Evolutionary conservation across 2,329 filamentous ascomycete genomes (phyloP).

Genomic region (Escovopsis weberi): DNA sequence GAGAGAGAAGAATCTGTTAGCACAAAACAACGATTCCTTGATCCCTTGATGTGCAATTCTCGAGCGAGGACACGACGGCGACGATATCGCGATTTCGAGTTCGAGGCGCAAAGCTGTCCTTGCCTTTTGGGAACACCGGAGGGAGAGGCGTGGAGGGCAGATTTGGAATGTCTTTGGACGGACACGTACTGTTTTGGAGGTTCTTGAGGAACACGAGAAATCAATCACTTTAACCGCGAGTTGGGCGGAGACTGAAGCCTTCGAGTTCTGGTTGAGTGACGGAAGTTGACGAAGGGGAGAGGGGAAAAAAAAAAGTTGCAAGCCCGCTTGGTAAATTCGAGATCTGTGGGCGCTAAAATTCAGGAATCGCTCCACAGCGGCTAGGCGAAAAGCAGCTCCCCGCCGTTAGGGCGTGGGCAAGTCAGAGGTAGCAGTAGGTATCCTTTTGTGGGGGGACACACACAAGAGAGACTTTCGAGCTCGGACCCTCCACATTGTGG

Average conservation of each 20-base stretch:
- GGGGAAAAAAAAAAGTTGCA: slow-evolving; percentile 5
- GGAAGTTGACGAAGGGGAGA: slow-evolving; percentile 4
- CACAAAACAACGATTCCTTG: neutral
- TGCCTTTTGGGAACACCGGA: too few relatives aligned
- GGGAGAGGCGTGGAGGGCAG: neutral
- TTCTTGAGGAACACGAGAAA: slow-evolving; percentile 60
- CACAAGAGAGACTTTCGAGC: neutral
- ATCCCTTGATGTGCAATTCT: neutral
- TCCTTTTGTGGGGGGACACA: too few relatives aligned
- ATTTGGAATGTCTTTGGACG: too few relatives aligned
- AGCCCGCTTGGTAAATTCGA: slow-evolving; percentile 13
- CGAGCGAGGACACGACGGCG: neutral
- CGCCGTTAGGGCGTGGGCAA: slow-evolving; percentile 10
- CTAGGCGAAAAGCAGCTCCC: slow-evolving; percentile 11
- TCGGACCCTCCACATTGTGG: too few relatives aligned
- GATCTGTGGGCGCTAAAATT: slow-evolving; percentile 19
- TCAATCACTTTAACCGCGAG: slow-evolving; percentile 99
- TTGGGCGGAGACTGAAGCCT: slow-evolving; percentile 98
- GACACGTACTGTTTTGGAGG: slow-evolving; percentile 2
- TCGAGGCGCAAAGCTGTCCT: neutral
- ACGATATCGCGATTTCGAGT: neutral
- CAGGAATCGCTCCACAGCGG: slow-evolving; percentile 2
- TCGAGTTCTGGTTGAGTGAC: slow-evolving; percentile 55
- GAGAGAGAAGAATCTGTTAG: neutral
- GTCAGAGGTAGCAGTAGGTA: too few relatives aligned